Base-by-base conservation (phyloP, 1,284 basidiomycete genomes). In the Puccinia polysora region DNA sequence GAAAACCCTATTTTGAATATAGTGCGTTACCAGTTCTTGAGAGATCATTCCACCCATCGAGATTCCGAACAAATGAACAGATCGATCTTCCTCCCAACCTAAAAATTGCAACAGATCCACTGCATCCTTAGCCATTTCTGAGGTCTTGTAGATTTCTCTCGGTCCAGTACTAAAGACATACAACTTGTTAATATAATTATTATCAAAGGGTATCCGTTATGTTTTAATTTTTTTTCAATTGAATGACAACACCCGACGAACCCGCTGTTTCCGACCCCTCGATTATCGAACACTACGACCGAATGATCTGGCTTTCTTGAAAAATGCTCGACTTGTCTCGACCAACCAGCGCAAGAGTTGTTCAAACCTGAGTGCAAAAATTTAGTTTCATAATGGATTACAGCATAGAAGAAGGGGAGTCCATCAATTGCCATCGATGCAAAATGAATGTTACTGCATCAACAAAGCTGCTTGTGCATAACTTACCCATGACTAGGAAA, bases 41-140 rank as follows among this genome's bases (percentile, higher is more conserved):
- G 87, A 85, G 73, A 91, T 90, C 89, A 91, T 91, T 14, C 91
- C 91, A 5, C 91, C 91, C 65, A 94, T 82, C 53, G 88, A 90
- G 14, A 88, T 81, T 0, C 91, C 90, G 14, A 91, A 87, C n/a
- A 94, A 79, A 77, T 93, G 86, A 0, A 94, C 62, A 40, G 83
- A 84, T 10, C 83, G 82, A 40, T 84, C 62, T 10, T 73, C 36
- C 0, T 36, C 62, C 90, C 91, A 94, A 0, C 85, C 87, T 1
- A 93, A 74, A 75, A 86, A 84, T 74, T 91, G 83, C 7, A 93
- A 81, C 18, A 93, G 81, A 2, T 84, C 85, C 40, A 89, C 81
- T 3, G 83, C 82, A 75, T 94, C 91, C 74, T 86, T 83, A 4
- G 91, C 91, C 89, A 92, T 91, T 0, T 83, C 86, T 58, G 84